Evolutionary conservation across 768 basidiomycete species (phyloP).

Genomic region (Tricholoma bakamatsutake): DNA sequence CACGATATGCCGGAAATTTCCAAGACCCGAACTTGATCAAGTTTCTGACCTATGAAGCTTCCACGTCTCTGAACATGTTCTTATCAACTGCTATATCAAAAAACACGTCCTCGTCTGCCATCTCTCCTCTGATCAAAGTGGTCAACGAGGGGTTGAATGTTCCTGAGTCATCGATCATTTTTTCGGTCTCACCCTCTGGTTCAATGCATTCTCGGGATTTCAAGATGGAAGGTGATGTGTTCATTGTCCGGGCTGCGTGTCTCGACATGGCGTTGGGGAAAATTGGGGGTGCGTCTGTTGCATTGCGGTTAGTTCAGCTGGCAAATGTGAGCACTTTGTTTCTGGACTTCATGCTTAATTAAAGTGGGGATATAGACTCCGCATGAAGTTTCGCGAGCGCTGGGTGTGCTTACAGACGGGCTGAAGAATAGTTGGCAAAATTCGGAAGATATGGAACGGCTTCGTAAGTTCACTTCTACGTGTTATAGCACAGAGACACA

Average conservation of each 20-base stretch:
- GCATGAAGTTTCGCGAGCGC: conserved; percentile 69
- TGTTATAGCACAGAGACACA: neutral
- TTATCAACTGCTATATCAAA: conserved; percentile 43
- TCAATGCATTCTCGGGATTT: conserved; percentile 18
- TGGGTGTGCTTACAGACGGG: conserved; percentile 71
- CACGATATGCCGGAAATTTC: conserved; percentile 70
- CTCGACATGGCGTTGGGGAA: conserved; percentile 76
- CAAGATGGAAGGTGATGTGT: conserved; percentile 45
- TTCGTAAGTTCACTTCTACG: conserved; percentile 50
- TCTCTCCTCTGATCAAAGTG: conserved; percentile 40
- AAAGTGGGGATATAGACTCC: conserved; percentile 42
- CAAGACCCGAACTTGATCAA: conserved; percentile 64
- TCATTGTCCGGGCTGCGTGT: conserved; percentile 52
- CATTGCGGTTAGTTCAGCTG: conserved; percentile 68
- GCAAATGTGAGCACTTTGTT: conserved; percentile 47
- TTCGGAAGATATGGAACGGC: conserved; percentile 89
- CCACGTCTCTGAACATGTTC: conserved; percentile 79
- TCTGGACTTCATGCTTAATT: neutral
- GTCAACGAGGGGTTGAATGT: conserved; percentile 44
- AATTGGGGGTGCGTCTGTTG: conserved; percentile 75
- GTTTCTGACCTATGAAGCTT: conserved; percentile 81
- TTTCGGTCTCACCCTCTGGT: conserved; percentile 35
- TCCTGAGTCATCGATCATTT: conserved; percentile 30
- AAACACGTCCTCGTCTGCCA: conserved; percentile 19
- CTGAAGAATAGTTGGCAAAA: conserved; percentile 86